Evolutionary conservation across 2,329 filamentous ascomycete genomes (phyloP).

Genomic region (Pyricularia grisea): DNA sequence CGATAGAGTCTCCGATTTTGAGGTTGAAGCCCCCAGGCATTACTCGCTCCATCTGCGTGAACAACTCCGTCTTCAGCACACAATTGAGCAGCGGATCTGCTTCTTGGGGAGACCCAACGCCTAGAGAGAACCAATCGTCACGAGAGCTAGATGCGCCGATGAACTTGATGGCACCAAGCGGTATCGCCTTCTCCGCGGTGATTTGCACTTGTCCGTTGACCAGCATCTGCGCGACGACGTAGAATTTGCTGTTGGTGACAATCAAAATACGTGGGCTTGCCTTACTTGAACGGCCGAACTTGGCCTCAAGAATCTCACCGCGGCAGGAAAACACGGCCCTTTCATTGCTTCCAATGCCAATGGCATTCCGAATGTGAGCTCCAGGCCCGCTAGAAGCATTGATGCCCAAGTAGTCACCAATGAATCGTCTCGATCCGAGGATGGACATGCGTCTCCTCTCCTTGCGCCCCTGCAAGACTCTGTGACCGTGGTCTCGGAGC

Average conservation of each 20-base stretch:
- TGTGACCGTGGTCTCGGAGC: slow-evolving; percentile 79
- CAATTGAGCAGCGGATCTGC: slow-evolving; percentile 91
- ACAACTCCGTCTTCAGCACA: slow-evolving; percentile 93
- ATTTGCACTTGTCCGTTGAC: slow-evolving; percentile 78
- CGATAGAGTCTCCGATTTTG: slow-evolving; percentile 74
- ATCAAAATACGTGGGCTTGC: slow-evolving; percentile 77
- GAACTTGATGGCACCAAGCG: slow-evolving; percentile 81
- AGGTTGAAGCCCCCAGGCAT: slow-evolving; percentile 75
- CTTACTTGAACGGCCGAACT: slow-evolving; percentile 95
- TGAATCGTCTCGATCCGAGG: slow-evolving; percentile 80
- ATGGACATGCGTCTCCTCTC: slow-evolving; percentile 87
- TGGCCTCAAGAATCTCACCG: slow-evolving; percentile 81
- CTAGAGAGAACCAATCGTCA: slow-evolving; percentile 95
- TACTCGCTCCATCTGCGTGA: slow-evolving; percentile 76
- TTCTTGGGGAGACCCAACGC: slow-evolving; percentile 82
- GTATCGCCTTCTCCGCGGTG: slow-evolving; percentile 68
- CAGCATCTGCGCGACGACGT: slow-evolving; percentile 77
- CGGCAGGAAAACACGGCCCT: slow-evolving; percentile 81
- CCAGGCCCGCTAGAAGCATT: slow-evolving; percentile 73
- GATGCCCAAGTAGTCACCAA: slow-evolving; percentile 90
- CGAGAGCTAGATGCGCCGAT: slow-evolving; percentile 71
- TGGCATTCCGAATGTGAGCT: slow-evolving; percentile 66
- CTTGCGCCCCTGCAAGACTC: slow-evolving; percentile 73
- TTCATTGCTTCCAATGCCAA: slow-evolving; percentile 64
- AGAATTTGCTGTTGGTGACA: slow-evolving; percentile 77